These are phyloP conservation scores for Rhytidhysteron rufulum DNA, from an alignment of 2,329 filamentous ascomycete species.

Conservation along the genomic window DNA sequence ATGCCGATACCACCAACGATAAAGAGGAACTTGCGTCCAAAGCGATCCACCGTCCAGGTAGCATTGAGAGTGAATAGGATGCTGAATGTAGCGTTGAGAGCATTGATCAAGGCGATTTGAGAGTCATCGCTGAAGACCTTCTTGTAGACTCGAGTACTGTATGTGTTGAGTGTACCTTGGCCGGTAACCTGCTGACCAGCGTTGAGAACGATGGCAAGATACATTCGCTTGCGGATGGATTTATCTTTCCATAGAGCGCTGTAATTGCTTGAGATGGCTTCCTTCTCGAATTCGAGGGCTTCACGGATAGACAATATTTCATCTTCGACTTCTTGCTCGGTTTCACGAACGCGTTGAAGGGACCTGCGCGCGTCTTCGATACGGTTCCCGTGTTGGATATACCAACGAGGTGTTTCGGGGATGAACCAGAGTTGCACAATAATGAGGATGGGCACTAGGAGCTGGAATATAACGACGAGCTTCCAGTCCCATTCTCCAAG, in stretches of 20 bases:
- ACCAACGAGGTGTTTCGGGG: conserved; percentile 67
- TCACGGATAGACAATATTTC: conserved; percentile 63
- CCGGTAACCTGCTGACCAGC: conserved; percentile 69
- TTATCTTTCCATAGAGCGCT: conserved; percentile 66
- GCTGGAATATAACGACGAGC: conserved; percentile 69
- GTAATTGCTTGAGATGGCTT: conserved; percentile 62
- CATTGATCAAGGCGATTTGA: conserved; percentile 68
- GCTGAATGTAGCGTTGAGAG: conserved; percentile 68
- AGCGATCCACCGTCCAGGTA: conserved; percentile 69
- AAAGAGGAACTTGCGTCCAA: conserved; percentile 66
- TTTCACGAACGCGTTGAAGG: conserved; percentile 59
- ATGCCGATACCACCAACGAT: conserved; percentile 67
- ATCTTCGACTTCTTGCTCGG: conserved; percentile 62
- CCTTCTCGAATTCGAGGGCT: conserved; percentile 68
- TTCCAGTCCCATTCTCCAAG: conserved; percentile 72
- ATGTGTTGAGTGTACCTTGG: conserved; percentile 69
- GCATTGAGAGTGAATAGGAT: conserved; percentile 72
- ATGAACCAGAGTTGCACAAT: conserved; percentile 57
- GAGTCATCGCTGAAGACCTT: conserved; percentile 57
- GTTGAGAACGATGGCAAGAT: conserved; percentile 64
- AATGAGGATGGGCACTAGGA: conserved; percentile 63
- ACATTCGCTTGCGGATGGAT: conserved; percentile 63
- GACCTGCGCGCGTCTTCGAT: conserved; percentile 58
- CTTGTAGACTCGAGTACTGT: conserved; percentile 71
- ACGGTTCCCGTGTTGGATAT: conserved; percentile 58